Conservation (phyloP, 768 basidiomycete species). For the Boletus huronensis region DNA sequence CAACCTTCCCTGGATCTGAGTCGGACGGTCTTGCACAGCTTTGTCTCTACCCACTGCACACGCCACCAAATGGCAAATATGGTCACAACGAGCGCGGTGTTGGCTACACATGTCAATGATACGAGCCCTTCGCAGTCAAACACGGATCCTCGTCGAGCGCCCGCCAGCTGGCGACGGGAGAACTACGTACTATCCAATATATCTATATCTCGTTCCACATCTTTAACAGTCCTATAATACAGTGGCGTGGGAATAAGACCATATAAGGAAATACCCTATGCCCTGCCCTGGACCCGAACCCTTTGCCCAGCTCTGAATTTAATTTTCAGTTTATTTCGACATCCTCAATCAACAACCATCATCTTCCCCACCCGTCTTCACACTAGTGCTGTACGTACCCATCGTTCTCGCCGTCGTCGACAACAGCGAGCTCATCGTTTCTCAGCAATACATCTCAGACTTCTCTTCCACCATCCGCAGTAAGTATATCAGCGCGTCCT, state of each 20-base stretch:
- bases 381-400: constrained; percentile 38
- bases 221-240: constrained; percentile 5
- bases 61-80: background rate
- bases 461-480: constrained; percentile 35
- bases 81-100: background rate
- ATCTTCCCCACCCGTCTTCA: constrained; percentile 38
- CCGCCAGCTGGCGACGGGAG: background rate
- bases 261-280: constrained; percentile 29
- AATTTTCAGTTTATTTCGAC: constrained; percentile 53
- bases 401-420: constrained; percentile 29
- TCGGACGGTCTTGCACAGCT: constrained; percentile 2
- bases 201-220: constrained; percentile 2
- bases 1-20: constrained; percentile 3
- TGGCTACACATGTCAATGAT: background rate
- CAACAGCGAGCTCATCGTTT: constrained; percentile 36
- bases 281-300: constrained; percentile 53
- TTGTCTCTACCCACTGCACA: background rate
- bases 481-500: constrained; percentile 39
- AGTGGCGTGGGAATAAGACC: constrained; percentile 26
- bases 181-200: constrained; percentile 1
- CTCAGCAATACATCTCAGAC: constrained; percentile 14
- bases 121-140: background rate
- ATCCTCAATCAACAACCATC: constrained; percentile 45
- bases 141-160: constrained; percentile 1
- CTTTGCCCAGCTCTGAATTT: constrained; percentile 74